These are phyloP conservation scores for Herpetomonas samuelpessoai DNA, from an alignment of 208 protist genomes.

Conservation along the genomic window DNA sequence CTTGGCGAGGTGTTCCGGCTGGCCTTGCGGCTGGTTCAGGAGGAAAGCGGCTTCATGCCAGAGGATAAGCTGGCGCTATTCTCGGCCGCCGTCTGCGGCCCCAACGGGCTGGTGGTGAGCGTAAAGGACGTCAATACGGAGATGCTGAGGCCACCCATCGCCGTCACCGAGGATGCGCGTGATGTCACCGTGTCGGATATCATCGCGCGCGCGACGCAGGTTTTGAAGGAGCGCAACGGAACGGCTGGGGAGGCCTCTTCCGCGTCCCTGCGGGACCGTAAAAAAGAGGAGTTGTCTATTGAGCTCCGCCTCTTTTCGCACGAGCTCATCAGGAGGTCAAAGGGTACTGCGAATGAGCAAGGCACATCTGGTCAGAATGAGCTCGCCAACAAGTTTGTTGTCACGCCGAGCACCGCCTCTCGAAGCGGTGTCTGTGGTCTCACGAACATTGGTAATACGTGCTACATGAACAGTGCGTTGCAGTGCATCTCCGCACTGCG, in stretches of 20 bases:
- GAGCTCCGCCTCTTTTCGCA: background rate
- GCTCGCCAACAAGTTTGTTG: constrained; percentile 9
- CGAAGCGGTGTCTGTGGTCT: constrained; percentile 71
- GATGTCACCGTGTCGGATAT: background rate
- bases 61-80: constrained; percentile 23
- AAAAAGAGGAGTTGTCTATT: background rate
- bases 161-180: constrained; percentile 4
- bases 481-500: constrained; percentile 86
- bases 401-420: constrained; percentile 23
- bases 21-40: constrained; percentile 17
- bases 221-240: background rate
- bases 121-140: constrained; percentile 21
- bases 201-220: background rate
- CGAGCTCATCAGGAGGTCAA: too few relatives aligned
- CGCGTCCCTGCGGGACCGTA: background rate
- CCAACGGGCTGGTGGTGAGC: constrained; percentile 19
- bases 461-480: constrained; percentile 92
- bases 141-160: constrained; percentile 6
- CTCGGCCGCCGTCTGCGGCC: constrained; percentile 32
- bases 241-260: background rate
- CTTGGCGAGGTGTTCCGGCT: constrained; percentile 46
- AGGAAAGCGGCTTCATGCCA: constrained; percentile 31
- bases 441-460: constrained; percentile 90
- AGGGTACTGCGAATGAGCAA: background rate
- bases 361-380: constrained; percentile 15